Evolutionary conservation across 108 stramenopile species (phyloP).

Genomic region (Licmophora abbreviata): DNA sequence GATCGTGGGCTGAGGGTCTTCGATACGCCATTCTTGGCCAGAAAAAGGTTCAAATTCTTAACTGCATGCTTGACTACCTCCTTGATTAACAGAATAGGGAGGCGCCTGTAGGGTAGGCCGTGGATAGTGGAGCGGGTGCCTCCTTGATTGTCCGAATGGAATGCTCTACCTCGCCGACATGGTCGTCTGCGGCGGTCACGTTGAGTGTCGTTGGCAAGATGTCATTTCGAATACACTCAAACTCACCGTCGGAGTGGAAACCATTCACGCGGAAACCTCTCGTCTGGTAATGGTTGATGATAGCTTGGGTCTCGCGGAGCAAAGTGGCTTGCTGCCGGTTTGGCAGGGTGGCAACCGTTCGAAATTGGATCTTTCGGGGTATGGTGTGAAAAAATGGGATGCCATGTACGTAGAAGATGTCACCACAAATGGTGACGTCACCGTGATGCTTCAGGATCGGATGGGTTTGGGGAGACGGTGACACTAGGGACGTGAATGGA

Average conservation of each 20-base stretch:
- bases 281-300: neutral
- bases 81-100: constrained; percentile 14
- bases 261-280: constrained; percentile 8
- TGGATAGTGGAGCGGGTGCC: constrained; percentile 12
- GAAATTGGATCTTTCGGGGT: constrained; percentile 10
- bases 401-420: constrained; percentile 24
- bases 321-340: neutral
- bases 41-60: constrained; percentile 23
- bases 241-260: constrained; percentile 13
- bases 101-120: constrained; percentile 17
- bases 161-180: constrained; percentile 28
- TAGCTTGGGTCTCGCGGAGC: neutral
- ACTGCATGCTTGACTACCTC: constrained; percentile 14
- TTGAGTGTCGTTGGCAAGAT: constrained; percentile 4
- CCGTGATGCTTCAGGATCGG: constrained; percentile 9
- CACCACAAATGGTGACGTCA: constrained; percentile 16
- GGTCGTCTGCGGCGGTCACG: constrained; percentile 8
- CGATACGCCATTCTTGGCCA: constrained; percentile 20
- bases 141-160: constrained; percentile 33
- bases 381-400: constrained; percentile 21
- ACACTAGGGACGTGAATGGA: too few species aligned
- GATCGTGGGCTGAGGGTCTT: constrained; percentile 12
- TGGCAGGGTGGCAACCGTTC: constrained; percentile 8
- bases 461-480: constrained; percentile 13
- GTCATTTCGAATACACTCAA: constrained; percentile 1